phyloP scores from a whole-genome alignment of 2,329 filamentous ascomycete species.

The Calonectria pteridis region DNA sequence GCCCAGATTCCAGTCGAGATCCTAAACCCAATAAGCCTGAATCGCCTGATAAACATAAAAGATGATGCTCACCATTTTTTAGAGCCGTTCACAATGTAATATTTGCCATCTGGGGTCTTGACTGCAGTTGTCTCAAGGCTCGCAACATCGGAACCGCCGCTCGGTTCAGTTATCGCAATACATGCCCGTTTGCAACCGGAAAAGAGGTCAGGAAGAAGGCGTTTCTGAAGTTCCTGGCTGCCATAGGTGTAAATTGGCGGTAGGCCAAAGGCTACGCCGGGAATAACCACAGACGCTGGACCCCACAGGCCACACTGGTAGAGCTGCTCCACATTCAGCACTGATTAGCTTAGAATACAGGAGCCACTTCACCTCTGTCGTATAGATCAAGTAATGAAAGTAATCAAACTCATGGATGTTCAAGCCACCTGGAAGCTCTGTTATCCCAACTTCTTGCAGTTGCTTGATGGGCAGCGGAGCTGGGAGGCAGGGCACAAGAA shows the following conservation, averaged over 20 bases:
- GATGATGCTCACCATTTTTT: background rate
- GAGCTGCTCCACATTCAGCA: background rate
- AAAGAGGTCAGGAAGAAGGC: background rate
- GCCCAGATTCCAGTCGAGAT: conserved; percentile 9
- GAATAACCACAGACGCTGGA: background rate
- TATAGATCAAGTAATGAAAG: conserved; percentile 2
- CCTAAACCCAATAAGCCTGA: background rate
- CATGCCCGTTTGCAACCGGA: background rate
- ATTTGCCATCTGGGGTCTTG: background rate
- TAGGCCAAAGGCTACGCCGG: background rate
- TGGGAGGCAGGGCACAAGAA: conserved; percentile 2
- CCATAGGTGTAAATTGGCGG: background rate
- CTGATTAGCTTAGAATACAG: too few relatives aligned
- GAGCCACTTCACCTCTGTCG: background rate
- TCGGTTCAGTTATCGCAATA: conserved; percentile 11
- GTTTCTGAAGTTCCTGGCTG: background rate
- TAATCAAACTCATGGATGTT: background rate
- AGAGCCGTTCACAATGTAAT: conserved; percentile 6
- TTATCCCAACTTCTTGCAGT: background rate
- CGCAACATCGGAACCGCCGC: conserved; percentile 2
- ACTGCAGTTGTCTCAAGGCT: background rate
- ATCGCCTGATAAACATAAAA: fast-evolving
- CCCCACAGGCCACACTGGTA: conserved; percentile 4
- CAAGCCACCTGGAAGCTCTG: background rate
- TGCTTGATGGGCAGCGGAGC: background rate